Conservation (phyloP, 2,329 filamentous ascomycete genomes). For the Alternaria conjuncta region DNA sequence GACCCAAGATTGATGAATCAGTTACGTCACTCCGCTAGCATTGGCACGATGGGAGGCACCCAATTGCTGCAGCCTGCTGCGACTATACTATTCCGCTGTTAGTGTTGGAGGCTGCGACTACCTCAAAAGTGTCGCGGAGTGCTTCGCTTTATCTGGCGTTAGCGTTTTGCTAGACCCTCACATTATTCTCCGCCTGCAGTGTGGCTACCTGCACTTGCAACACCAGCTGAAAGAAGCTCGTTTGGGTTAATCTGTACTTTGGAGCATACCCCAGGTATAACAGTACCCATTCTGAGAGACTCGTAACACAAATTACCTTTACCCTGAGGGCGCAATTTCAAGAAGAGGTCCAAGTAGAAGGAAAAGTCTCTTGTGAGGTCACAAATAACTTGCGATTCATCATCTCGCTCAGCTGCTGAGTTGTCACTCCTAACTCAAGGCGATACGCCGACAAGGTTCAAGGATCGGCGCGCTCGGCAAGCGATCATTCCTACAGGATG, state of each 20-base stretch:
- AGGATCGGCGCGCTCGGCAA: slow-evolving; percentile 6
- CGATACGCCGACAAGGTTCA: slow-evolving; percentile 1
- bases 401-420: slow-evolving; percentile 2
- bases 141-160: neutral
- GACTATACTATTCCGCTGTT: neutral
- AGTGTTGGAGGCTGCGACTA: neutral
- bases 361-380: neutral
- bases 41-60: neutral
- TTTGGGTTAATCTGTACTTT: neutral
- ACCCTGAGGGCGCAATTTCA: neutral
- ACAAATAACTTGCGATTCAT: neutral
- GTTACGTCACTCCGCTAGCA: neutral
- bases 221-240: neutral
- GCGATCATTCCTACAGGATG: slow-evolving; percentile 4
- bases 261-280: neutral
- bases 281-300: neutral
- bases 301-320: neutral
- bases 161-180: neutral
- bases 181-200: neutral
- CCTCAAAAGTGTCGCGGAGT: neutral
- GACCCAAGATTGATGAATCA: neutral
- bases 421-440: neutral
- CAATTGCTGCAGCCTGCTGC: neutral
- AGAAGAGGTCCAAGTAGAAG: neutral
- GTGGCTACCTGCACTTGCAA: neutral